phyloP scores from a whole-genome alignment of 768 basidiomycete genomes.

The Tylopilus intermedius region DNA sequence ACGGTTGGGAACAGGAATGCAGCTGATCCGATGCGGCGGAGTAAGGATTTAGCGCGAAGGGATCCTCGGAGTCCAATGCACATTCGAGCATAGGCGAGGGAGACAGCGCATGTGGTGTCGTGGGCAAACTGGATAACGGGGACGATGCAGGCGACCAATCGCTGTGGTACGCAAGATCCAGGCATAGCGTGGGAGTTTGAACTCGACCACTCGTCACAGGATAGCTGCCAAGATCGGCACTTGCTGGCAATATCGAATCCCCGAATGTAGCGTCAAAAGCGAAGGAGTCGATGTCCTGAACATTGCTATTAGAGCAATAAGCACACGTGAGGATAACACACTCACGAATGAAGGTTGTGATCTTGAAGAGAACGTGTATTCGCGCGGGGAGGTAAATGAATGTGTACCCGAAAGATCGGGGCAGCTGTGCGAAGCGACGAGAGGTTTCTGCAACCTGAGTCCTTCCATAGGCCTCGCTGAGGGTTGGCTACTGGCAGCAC shows the following conservation, averaged over 20 bases:
- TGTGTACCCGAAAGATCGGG: slow-evolving; percentile 31
- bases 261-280: slow-evolving; percentile 27
- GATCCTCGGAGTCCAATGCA: slow-evolving; percentile 18
- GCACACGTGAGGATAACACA: slow-evolving; percentile 8
- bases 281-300: slow-evolving; percentile 29
- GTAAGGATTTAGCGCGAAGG: slow-evolving; percentile 18
- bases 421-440: slow-evolving; percentile 21
- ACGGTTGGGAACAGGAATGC: slow-evolving; percentile 17
- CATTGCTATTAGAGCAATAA: slow-evolving; percentile 1
- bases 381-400: slow-evolving; percentile 31
- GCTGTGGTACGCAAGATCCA: slow-evolving; percentile 36
- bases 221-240: slow-evolving; percentile 18
- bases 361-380: slow-evolving; percentile 30
- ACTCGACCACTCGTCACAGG: slow-evolving; percentile 21
- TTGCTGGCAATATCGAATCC: slow-evolving; percentile 24
- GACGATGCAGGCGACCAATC: slow-evolving; percentile 44
- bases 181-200: slow-evolving; percentile 32
- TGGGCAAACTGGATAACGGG: slow-evolving; percentile 40
- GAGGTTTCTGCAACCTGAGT: slow-evolving; percentile 1
- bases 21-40: slow-evolving; percentile 11
- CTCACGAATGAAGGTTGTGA: slow-evolving; percentile 50
- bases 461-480: slow-evolving; percentile 3
- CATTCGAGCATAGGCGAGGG: slow-evolving; percentile 26
- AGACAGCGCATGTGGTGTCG: slow-evolving; percentile 38
- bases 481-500: slow-evolving; percentile 25